Conservation (phyloP, 331 rosid genomes). For the Rosa hybrid region DNA sequence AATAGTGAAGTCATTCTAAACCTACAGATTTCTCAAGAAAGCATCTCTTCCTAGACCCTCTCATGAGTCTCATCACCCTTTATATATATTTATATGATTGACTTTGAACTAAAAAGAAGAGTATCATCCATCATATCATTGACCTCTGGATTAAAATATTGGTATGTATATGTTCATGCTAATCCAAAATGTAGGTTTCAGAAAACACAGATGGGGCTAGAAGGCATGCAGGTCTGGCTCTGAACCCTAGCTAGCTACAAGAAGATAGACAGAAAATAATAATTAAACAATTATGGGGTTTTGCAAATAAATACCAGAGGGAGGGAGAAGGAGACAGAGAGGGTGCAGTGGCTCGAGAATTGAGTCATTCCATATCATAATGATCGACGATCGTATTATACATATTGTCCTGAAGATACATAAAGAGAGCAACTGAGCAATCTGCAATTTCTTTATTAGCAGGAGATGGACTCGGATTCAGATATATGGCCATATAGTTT, state of each 20-base stretch:
- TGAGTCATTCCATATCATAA: constrained; percentile 65
- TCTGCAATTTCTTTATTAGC: background rate
- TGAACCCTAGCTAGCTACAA: background rate
- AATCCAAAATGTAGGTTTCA: background rate
- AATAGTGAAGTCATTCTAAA: background rate
- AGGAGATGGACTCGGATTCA: constrained; percentile 9
- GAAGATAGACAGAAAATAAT: constrained; percentile 34
- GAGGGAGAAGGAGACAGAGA: constrained; percentile 11
- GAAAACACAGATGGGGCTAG: constrained; percentile 2
- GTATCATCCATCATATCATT: background rate
- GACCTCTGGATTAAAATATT: background rate
- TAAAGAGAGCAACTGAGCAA: constrained; percentile 6
- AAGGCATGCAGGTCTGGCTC: background rate
- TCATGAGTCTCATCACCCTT: background rate
- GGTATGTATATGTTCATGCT: background rate
- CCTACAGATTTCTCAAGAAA: background rate
- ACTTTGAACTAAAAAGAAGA: background rate
- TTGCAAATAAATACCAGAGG: constrained; percentile 37
- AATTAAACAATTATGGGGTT: constrained; percentile 69
- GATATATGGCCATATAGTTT: background rate
- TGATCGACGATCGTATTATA: constrained; percentile 31
- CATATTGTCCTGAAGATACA: constrained; percentile 8
- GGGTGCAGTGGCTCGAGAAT: constrained; percentile 44
- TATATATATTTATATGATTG: background rate
- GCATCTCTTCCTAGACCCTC: background rate